Evolutionary conservation across 225 moss, liverwort and hornwort genomes (phyloP).

Genomic region (Physcomitrium patens): DNA sequence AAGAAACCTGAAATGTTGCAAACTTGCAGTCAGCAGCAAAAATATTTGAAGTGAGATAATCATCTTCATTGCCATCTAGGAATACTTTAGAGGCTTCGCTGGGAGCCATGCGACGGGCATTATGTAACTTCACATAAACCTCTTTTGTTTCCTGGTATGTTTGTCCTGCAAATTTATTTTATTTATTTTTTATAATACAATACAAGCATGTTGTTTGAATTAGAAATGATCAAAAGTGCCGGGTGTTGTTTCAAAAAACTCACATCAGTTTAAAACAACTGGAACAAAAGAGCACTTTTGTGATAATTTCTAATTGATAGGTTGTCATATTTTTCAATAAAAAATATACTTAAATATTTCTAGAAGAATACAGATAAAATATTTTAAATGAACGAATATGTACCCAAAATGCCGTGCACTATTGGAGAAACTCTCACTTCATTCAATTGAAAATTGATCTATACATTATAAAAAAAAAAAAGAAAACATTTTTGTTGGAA

Average conservation of each 20-base stretch:
- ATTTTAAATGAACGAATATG: background rate
- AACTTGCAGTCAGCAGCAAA: conserved; percentile 49
- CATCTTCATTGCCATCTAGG: conserved; percentile 45
- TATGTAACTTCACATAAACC: conserved; percentile 42
- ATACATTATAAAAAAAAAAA: background rate
- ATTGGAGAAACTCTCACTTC: conserved; percentile 39
- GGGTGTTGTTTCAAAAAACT: too few relatives aligned
- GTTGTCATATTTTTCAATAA: background rate
- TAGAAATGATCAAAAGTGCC: background rate
- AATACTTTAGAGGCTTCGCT: conserved; percentile 37
- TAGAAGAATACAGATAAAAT: too few relatives aligned
- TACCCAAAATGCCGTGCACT: conserved; percentile 49
- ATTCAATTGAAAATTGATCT: conserved; percentile 46
- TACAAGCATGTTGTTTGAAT: background rate
- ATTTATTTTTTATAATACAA: too few relatives aligned
- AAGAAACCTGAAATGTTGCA: conserved; percentile 41
- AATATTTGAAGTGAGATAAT: conserved; percentile 46
- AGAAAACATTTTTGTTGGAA: background rate
- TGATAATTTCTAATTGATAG: too few relatives aligned
- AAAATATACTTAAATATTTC: background rate
- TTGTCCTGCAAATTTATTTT: conserved; percentile 50
- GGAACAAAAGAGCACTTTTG: too few relatives aligned
- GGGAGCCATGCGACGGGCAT: conserved; percentile 41
- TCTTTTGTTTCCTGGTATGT: conserved; percentile 48
- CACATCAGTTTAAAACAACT: too few relatives aligned